Percentiles rank a stretch among this genome's conserved stretches.
Conservation (phyloP, 2,329 filamentous ascomycete genomes). For the Scleromitrula shiraiana region DNA sequence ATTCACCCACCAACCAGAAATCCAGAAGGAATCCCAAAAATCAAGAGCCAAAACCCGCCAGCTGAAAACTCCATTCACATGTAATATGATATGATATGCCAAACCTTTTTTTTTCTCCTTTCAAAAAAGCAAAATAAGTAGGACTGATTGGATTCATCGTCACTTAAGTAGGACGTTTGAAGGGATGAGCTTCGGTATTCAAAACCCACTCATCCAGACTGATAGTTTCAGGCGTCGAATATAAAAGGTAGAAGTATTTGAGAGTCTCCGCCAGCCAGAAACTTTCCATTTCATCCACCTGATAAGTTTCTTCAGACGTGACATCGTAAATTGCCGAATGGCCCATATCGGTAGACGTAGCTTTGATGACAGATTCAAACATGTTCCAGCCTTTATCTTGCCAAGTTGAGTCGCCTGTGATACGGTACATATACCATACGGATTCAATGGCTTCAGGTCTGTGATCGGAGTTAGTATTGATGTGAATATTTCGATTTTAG, state of each 20-base stretch:
- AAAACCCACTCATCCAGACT: conserved; percentile 61
- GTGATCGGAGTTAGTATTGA: conserved; percentile 11
- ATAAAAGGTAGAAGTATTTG: conserved; percentile 87
- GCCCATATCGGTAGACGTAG: conserved; percentile 57
- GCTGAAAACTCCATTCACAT: no score
- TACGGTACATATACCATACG: conserved; percentile 84
- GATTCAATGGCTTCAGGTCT: conserved; percentile 70
- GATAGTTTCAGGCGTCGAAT: conserved; percentile 54
- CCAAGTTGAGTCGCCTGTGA: conserved; percentile 68
- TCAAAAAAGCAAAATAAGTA: no score
- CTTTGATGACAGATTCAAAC: conserved; percentile 63
- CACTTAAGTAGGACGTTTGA: conserved; percentile 21
- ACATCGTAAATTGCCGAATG: conserved; percentile 66
- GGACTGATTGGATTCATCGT: no score
- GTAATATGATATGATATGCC: no score
- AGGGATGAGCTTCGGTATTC: conserved; percentile 35
- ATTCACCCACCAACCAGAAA: no score
- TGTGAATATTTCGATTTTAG: conserved; percentile 7
- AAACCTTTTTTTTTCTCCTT: no score
- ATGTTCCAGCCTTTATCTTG: conserved; percentile 81
- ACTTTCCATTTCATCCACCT: conserved; percentile 67
- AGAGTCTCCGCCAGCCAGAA: conserved; percentile 89
- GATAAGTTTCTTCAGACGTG: conserved; percentile 33
- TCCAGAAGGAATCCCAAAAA: no score
- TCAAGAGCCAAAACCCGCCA: no score